Conservation (phyloP, 2,329 filamentous ascomycete genomes). For the Aspergillus flavus region DNA sequence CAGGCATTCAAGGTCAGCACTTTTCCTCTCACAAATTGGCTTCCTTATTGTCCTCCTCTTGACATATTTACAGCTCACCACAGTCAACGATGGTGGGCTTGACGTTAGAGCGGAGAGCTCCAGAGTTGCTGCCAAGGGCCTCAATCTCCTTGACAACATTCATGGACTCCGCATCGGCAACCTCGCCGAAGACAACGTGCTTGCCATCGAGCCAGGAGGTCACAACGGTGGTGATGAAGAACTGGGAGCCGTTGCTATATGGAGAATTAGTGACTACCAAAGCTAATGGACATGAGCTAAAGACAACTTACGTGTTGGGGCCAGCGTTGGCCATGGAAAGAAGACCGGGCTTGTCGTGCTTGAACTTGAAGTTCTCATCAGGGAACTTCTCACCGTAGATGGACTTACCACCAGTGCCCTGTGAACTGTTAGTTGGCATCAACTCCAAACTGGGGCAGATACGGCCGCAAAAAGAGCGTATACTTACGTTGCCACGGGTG, state of each 20-base stretch:
- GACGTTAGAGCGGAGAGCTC: slow-evolving; percentile 54
- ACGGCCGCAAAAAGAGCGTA: neutral
- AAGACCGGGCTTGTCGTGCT: slow-evolving; percentile 74
- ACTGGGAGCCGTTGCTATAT: slow-evolving; percentile 67
- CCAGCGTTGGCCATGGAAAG: slow-evolving; percentile 96
- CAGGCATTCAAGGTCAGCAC: neutral
- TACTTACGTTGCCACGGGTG: slow-evolving; percentile 83
- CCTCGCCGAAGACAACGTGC: slow-evolving; percentile 70
- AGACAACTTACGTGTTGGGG: slow-evolving; percentile 73
- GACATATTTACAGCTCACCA: slow-evolving; percentile 48
- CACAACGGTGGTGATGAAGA: slow-evolving; percentile 71
- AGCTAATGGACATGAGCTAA: neutral
- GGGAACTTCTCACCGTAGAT: slow-evolving; percentile 95
- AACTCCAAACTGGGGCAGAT: neutral
- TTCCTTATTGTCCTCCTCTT: slow-evolving; percentile 2
- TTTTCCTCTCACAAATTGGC: slow-evolving; percentile 4
- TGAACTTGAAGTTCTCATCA: slow-evolving; percentile 84
- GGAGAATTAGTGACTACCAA: neutral
- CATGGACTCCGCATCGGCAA: slow-evolving; percentile 58
- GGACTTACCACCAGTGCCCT: slow-evolving; percentile 90
- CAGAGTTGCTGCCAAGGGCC: slow-evolving; percentile 58
- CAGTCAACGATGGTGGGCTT: slow-evolving; percentile 58
- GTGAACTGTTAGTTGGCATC: slow-evolving; percentile 16
- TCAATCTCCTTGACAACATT: slow-evolving; percentile 62
- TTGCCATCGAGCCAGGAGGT: slow-evolving; percentile 69